Percentiles rank a stretch among this genome's conserved stretches.
Evolutionary conservation across 2,329 filamentous ascomycete genomes (phyloP).

Genomic region (Aspergillus oerlinghausenensis): DNA sequence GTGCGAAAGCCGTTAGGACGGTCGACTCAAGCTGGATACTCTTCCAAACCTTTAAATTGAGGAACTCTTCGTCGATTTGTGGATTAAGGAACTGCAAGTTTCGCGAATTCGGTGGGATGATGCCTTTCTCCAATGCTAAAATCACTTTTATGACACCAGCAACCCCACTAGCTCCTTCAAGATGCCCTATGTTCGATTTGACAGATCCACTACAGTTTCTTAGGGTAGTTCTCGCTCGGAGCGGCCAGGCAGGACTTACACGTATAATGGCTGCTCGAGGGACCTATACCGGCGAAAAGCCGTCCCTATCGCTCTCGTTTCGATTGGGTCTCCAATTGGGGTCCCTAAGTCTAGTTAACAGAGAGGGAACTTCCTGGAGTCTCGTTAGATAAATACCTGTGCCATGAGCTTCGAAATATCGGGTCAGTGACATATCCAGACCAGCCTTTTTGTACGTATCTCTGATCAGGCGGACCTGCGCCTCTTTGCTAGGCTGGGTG

Average conservation of each 20-base stretch:
- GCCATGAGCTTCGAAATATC: constrained; percentile 12
- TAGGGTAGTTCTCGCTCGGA: not conserved
- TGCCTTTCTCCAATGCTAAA: constrained; percentile 20
- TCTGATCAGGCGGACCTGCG: constrained; percentile 31
- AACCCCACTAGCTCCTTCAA: constrained; percentile 10
- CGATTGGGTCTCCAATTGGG: constrained; percentile 16
- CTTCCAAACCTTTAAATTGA: not conserved
- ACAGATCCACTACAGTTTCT: constrained; percentile 10
- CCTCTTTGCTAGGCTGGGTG: not conserved
- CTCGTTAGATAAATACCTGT: not conserved
- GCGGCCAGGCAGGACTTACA: not conserved
- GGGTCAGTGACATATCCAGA: constrained; percentile 2
- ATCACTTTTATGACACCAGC: constrained; percentile 20
- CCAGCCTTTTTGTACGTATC: constrained; percentile 10
- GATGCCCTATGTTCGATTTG: constrained; percentile 16
- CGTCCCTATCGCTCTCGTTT: constrained; percentile 6
- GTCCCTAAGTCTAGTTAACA: constrained; percentile 33
- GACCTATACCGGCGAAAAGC: constrained; percentile 6
- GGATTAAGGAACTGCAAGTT: constrained; percentile 2
- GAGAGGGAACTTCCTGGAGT: not conserved
- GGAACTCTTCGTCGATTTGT: constrained; percentile 4
- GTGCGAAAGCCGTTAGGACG: not conserved
- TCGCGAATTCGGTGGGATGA: constrained; percentile 15
- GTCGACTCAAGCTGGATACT: not conserved
- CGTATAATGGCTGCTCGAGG: not conserved